Evolutionary conservation across 768 basidiomycete genomes (phyloP).

Genomic region (Leucocoprinus sp.): DNA sequence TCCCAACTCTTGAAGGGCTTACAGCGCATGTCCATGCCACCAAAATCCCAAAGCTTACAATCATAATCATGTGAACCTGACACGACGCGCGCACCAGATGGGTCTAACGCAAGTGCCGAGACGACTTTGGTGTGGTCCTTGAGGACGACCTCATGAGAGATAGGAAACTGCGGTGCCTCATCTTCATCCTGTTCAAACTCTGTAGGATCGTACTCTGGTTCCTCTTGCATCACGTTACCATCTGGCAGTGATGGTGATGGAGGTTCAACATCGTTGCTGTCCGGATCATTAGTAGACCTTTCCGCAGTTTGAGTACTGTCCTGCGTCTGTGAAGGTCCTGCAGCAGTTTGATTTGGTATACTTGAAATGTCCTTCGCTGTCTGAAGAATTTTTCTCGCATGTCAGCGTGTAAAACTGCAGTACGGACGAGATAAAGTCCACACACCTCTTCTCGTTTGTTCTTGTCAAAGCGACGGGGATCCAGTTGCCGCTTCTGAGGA

Average conservation of each 20-base stretch:
- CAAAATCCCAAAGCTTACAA: constrained; percentile 98
- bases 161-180: constrained; percentile 60
- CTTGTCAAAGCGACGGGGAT: constrained; percentile 74
- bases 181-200: constrained; percentile 37
- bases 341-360: constrained; percentile 16
- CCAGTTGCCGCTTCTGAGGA: constrained; percentile 53
- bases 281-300: constrained; percentile 13
- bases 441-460: constrained; percentile 48
- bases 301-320: background rate
- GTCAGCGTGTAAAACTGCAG: no score
- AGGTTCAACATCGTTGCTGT: constrained; percentile 18
- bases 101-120: constrained; percentile 86
- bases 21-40: constrained; percentile 86
- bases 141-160: constrained; percentile 83
- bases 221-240: constrained; percentile 21
- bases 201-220: constrained; percentile 54
- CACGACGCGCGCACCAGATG: constrained; percentile 85
- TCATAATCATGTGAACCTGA: constrained; percentile 98
- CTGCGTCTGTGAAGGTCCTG: constrained; percentile 4
- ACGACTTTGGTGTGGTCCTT: constrained; percentile 97
- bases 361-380: constrained; percentile 7
- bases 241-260: constrained; percentile 16
- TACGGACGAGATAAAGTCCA: constrained; percentile 5
- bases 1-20: constrained; percentile 98
- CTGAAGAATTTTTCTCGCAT: constrained; percentile 5